Evolutionary conservation across 768 basidiomycete genomes (phyloP), one percentile per base, ranked within the genome.

Genomic region (Leccinum incarnatum): DNA sequence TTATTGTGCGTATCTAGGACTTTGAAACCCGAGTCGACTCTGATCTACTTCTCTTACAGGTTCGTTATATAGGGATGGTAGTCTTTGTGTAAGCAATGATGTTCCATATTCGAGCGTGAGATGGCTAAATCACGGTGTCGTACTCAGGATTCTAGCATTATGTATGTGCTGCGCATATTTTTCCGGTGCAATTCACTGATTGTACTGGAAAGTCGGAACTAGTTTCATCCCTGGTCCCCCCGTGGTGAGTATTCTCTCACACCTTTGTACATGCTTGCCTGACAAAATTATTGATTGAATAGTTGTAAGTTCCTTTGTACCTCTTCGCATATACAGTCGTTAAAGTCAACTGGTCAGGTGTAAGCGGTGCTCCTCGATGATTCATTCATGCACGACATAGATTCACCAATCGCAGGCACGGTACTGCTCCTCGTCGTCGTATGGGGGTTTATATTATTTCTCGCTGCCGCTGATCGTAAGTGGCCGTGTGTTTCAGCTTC

Each of bases 391-490:
- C 8, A 15, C 8, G 2, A 32, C 12, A n/a, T 23, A 51, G 34
- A 49, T 25, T 30, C 19, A 25, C 23, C n/a, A 14, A 45, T 46
- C 8, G 34, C 59, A 67, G 66, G 67, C 23, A 59, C 40, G 11
- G 42, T 47, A 11, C 21, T 67, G 11, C 3, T 56, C 7, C 6
- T 63, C 11, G 2, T 29, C 7, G n/a, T 2, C 3, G 1, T 2
- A 1, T 56, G 51, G 49, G 36, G 4, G 10, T 68, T 61, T 17
- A 5, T 51, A 7, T 1, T 67, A 23, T 69, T 62, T n/a, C 57
- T 67, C 36, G 58, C 55, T 42, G 59, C 53, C 14, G 51, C 63
- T 1, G 68, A 69, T 17, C 21, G 68, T 69, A 36, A 62, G 68
- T 69, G 11, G 2, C 5, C n/a, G 4, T 42, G n/a, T n/a, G 5